phyloP scores from a whole-genome alignment of 352 stramenopile species.

The Phytopythium chamaehyphon region DNA sequence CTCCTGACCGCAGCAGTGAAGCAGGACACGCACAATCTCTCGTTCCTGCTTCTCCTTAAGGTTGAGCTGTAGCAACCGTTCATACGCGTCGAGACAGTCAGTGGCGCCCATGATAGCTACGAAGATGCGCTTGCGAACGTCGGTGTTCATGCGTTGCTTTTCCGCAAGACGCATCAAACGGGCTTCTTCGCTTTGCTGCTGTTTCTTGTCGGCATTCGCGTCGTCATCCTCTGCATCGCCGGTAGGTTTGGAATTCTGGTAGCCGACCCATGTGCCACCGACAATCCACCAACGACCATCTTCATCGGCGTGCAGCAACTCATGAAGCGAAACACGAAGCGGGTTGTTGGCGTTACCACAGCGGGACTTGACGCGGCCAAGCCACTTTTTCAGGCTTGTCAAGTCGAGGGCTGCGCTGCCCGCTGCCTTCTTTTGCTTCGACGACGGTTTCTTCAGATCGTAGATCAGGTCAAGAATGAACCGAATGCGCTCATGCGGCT shows the following conservation, averaged over 20 bases:
- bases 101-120: constrained; percentile 95
- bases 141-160: constrained; percentile 97
- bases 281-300: constrained; percentile 96
- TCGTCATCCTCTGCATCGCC: constrained; percentile 17
- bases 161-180: constrained; percentile 89
- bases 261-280: constrained; percentile 91
- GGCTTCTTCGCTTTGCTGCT: constrained; percentile 39
- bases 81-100: constrained; percentile 95
- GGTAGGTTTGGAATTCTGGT: constrained; percentile 30
- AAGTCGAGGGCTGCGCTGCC: constrained; percentile 56
- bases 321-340: constrained; percentile 67
- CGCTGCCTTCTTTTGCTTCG: constrained; percentile 85
- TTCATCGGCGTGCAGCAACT: constrained; percentile 76
- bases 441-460: constrained; percentile 92
- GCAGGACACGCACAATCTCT: constrained; percentile 93
- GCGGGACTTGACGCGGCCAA: constrained; percentile 94
- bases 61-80: constrained; percentile 89
- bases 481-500: constrained; percentile 58
- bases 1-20: constrained; percentile 90
- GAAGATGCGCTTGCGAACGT: constrained; percentile 94
- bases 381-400: constrained; percentile 87
- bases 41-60: constrained; percentile 91
- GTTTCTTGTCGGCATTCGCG: constrained; percentile 8
- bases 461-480: constrained; percentile 95
- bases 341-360: constrained; percentile 71